Evolutionary conservation across 2,329 filamentous ascomycete species (phyloP).

Genomic region (Fusarium lyarnte): DNA sequence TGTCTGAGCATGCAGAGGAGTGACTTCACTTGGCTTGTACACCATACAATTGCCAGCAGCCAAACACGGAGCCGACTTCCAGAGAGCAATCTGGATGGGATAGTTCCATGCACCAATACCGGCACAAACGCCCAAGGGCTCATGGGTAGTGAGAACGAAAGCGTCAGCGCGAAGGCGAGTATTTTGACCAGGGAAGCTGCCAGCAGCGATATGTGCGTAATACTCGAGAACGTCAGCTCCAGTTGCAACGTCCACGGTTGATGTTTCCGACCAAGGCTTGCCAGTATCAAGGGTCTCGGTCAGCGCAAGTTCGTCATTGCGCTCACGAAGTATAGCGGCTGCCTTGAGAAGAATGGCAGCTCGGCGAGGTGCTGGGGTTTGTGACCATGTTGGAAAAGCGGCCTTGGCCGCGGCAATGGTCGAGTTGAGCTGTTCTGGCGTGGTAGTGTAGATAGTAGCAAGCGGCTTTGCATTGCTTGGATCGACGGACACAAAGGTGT

Average conservation of each 20-base stretch:
- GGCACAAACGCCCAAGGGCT: conserved; percentile 82
- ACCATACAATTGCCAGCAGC: conserved; percentile 91
- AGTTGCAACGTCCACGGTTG: conserved; percentile 82
- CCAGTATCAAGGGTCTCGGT: conserved; percentile 88
- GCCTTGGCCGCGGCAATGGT: conserved; percentile 75
- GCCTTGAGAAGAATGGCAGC: conserved; percentile 82
- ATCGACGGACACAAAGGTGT: conserved; percentile 77
- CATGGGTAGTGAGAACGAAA: conserved; percentile 85
- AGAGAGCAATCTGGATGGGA: conserved; percentile 88
- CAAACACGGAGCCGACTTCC: conserved; percentile 88
- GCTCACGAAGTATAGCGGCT: conserved; percentile 75
- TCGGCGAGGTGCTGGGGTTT: conserved; percentile 77
- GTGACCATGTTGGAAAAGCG: conserved; percentile 81
- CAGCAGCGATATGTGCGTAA: conserved; percentile 82
- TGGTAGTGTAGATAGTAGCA: conserved; percentile 77
- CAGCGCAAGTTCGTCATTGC: conserved; percentile 81
- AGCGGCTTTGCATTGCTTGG: conserved; percentile 76
- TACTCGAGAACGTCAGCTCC: conserved; percentile 89
- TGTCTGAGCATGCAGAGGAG: conserved; percentile 80
- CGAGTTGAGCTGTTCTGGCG: conserved; percentile 72
- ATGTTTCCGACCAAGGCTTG: conserved; percentile 86
- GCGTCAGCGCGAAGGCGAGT: conserved; percentile 78
- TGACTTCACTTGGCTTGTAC: conserved; percentile 90
- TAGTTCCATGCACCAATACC: conserved; percentile 95
- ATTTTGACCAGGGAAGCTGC: conserved; percentile 83